These are phyloP conservation scores for Botryobasidium botryosum DNA, from an alignment of 768 basidiomycete species.

Conservation along the genomic window DNA sequence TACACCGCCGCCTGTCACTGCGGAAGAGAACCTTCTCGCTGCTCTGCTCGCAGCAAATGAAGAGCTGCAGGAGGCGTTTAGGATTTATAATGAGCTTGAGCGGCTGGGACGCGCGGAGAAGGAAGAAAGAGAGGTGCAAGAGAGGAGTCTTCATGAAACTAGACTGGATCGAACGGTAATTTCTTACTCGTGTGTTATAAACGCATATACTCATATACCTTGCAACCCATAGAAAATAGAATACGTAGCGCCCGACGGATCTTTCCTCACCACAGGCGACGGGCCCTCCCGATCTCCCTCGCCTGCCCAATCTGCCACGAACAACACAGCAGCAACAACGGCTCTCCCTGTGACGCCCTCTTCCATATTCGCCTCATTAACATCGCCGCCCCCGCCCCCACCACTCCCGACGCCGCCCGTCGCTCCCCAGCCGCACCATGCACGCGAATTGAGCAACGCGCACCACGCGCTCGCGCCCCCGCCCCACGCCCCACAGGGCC, in stretches of 20 bases:
- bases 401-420: constrained; percentile 21
- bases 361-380: not conserved
- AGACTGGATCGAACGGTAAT: constrained; percentile 51
- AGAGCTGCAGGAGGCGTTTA: constrained; percentile 47
- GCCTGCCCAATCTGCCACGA: no score
- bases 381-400: constrained; percentile 20
- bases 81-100: constrained; percentile 63
- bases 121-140: constrained; percentile 42
- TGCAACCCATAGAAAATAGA: constrained; percentile 14
- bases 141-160: constrained; percentile 51
- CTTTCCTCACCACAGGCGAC: constrained; percentile 10
- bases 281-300: constrained; percentile 21
- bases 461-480: constrained; percentile 38
- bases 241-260: constrained; percentile 13
- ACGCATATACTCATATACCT: no score
- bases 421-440: constrained; percentile 10
- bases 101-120: constrained; percentile 38
- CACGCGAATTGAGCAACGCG: no score
- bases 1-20: constrained; percentile 29
- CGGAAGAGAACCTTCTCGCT: constrained; percentile 59
- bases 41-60: constrained; percentile 58
- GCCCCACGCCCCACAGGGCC: constrained; percentile 44
- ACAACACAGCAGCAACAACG: no score
- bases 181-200: constrained; percentile 2
- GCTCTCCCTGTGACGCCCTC: no score